These are phyloP conservation scores for Xylaria grammica DNA, from an alignment of 495 filamentous ascomycete species.

Conservation along the genomic window DNA sequence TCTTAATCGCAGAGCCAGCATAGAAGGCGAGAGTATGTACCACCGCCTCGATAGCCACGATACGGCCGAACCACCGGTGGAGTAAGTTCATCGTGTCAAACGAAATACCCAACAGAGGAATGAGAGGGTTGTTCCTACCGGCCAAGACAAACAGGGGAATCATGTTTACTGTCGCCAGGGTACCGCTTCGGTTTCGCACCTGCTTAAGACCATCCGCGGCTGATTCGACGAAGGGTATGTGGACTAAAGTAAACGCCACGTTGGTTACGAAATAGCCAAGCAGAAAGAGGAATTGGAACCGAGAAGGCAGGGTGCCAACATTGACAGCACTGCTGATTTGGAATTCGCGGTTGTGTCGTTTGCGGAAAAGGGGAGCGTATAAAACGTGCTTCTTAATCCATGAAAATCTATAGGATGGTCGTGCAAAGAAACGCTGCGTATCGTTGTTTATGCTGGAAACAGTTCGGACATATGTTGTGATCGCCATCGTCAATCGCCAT, in stretches of 20 bases:
- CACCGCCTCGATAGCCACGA: constrained; percentile 77
- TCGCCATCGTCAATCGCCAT: constrained; percentile 57
- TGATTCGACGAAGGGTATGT: constrained; percentile 71
- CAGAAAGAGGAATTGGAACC: constrained; percentile 82
- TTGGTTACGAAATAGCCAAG: constrained; percentile 75
- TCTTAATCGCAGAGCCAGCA: constrained; percentile 52
- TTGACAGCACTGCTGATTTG: constrained; percentile 85
- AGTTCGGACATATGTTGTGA: constrained; percentile 74
- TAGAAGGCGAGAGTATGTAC: constrained; percentile 73
- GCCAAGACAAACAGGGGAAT: constrained; percentile 89
- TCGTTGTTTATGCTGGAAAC: constrained; percentile 72
- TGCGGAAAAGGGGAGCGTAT: constrained; percentile 79
- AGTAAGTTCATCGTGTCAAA: constrained; percentile 97
- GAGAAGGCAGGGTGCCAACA: constrained; percentile 85
- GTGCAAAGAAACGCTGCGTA: constrained; percentile 61
- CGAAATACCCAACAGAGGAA: constrained; percentile 78
- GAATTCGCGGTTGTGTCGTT: constrained; percentile 87
- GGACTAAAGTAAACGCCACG: constrained; percentile 76
- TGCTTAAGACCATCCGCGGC: constrained; percentile 45
- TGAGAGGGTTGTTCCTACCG: constrained; percentile 92
- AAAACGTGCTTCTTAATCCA: constrained; percentile 80
- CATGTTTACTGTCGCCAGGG: constrained; percentile 85
- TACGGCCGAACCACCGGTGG: constrained; percentile 93
- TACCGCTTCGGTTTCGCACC: constrained; percentile 83
- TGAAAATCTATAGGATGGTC: constrained; percentile 58